Conservation (phyloP, 108 stramenopile species). For the Cylindrotheca fusiformis region DNA sequence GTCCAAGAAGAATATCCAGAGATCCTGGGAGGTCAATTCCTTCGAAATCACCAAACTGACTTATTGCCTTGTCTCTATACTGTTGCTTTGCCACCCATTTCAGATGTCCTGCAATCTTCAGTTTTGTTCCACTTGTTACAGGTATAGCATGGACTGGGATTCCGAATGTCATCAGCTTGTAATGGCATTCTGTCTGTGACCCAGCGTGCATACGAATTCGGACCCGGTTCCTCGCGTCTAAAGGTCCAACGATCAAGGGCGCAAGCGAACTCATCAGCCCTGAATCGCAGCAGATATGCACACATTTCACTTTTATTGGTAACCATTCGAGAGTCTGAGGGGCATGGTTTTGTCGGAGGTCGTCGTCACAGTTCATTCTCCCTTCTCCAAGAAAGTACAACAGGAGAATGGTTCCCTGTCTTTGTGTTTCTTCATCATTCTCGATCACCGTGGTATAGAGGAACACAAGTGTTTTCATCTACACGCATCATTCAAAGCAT, state of each 20-base stretch:
- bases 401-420: background rate
- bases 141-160: slow-evolving; percentile 18
- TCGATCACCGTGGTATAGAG: background rate
- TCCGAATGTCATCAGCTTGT: slow-evolving; percentile 15
- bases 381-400: slow-evolving; percentile 7
- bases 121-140: slow-evolving; percentile 2
- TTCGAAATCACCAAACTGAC: background rate
- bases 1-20: slow-evolving; percentile 8
- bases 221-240: background rate
- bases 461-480: slow-evolving; percentile 1
- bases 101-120: slow-evolving; percentile 2
- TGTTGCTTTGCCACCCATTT: slow-evolving; percentile 12
- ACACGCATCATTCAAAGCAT: no score
- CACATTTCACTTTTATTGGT: background rate
- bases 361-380: background rate
- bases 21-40: slow-evolving; percentile 6
- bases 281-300: background rate
- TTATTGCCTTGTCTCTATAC: background rate
- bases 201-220: background rate
- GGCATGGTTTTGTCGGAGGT: background rate
- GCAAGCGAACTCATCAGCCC: background rate
- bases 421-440: slow-evolving; percentile 15
- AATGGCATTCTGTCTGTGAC: slow-evolving; percentile 6
- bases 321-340: background rate
- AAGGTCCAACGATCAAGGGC: background rate